Conservation (phyloP, 106 monocot species). For the Chionographis japonica region DNA sequence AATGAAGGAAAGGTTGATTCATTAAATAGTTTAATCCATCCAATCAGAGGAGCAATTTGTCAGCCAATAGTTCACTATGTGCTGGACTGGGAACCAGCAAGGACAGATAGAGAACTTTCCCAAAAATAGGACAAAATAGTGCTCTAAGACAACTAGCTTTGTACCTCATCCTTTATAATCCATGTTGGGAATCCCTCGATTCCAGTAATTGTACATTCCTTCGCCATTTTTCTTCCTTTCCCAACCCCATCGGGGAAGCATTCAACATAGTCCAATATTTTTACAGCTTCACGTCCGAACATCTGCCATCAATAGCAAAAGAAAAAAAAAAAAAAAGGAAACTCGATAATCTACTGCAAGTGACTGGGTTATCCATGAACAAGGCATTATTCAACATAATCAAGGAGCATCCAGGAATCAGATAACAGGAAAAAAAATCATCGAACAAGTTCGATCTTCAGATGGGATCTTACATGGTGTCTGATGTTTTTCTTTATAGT, state of each 20-base stretch:
- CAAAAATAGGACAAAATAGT: background rate
- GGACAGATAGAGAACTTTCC: too few species aligned
- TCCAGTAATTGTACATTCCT: constrained; percentile 41
- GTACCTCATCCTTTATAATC: constrained; percentile 60
- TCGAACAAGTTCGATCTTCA: too few species aligned
- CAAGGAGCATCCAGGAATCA: too few species aligned
- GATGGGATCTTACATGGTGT: too few species aligned
- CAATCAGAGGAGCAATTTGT: background rate
- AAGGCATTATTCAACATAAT: too few species aligned
- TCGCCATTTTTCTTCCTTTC: constrained; percentile 54
- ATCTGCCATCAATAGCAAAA: constrained; percentile 33
- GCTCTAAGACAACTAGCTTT: background rate
- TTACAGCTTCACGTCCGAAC: constrained; percentile 67
- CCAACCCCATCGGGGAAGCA: constrained; percentile 78
- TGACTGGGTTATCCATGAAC: too few species aligned
- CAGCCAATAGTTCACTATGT: background rate
- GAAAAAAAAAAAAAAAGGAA: background rate
- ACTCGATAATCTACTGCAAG: too few species aligned
- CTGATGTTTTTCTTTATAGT: too few species aligned
- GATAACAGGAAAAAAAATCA: too few species aligned
- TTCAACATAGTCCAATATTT: constrained; percentile 66
- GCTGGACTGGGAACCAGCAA: background rate
- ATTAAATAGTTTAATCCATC: background rate
- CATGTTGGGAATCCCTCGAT: constrained; percentile 79
- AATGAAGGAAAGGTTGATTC: background rate